Evolutionary conservation across 495 filamentous ascomycete species (phyloP), one percentile per base, ranked within the genome.

Genomic region (Penicillium psychrofluorescens): DNA sequence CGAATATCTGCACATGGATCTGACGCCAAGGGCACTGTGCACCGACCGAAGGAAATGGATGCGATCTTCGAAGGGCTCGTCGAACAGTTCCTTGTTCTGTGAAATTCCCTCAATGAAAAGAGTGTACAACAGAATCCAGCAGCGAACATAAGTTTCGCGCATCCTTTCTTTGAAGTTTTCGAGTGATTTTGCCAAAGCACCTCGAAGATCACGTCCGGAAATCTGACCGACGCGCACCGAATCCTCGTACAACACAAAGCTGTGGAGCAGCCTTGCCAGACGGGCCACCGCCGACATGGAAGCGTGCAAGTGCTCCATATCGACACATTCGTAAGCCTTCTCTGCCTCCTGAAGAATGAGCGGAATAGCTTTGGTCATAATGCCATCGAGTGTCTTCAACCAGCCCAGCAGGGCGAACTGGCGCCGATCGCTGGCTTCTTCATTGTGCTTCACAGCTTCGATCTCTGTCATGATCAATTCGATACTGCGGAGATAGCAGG

Each of bases 71-170:
- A 80, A 70, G 0, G 80, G 74, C 28, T 71, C 74, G 1, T 76
- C 62, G 48, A 89, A 90, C 0, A 73, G 40, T 10, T 78, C 72
- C 11, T 61, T 56, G 43, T 84, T 83, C 53, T 92, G 86, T 1
- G 66, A 53, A 32, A 88, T 83, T 11, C 77, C 84, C 53, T 90
- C 84, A 49, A 85, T 84, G 11, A 95, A 54, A 41, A 95, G 70
- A 0, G 78, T 77, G 59, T 84, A 85, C 43, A 85, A 78, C 29
- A 96, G 63, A 8, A 84, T 83, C 90, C 92, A 97, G 27, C 81
- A 81, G 35, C 86, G 80, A 7, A 97, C 82, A 49, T 95, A 85
- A 77, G 95, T 86, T 45, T 96, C 90, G 31, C 88, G 79, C 34
- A 95, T 76, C 56, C 83, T 89, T 16, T 77, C 79, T 38, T 81